Evolutionary conservation across 345 rosid species (phyloP).

Genomic region (Excoecaria agallocha): DNA sequence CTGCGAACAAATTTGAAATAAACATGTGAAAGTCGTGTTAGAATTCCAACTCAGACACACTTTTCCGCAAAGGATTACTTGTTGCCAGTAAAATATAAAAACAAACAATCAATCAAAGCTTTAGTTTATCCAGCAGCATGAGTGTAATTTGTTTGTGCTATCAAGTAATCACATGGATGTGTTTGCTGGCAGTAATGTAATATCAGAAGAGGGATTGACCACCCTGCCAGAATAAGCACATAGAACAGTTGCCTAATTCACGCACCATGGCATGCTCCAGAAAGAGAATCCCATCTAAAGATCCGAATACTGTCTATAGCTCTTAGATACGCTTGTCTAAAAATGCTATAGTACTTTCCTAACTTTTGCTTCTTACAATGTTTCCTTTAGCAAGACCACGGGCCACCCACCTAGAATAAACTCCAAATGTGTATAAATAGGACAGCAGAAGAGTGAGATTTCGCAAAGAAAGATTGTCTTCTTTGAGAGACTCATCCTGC

Average conservation of each 20-base stretch:
- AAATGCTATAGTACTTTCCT: background rate
- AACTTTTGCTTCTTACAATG: background rate
- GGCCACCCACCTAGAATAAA: conserved; percentile 69
- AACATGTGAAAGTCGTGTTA: background rate
- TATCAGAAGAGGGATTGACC: background rate
- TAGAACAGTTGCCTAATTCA: background rate
- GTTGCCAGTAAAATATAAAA: background rate
- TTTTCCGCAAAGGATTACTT: background rate
- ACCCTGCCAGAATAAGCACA: background rate
- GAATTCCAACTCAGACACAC: background rate
- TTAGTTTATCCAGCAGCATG: background rate
- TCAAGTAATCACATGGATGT: background rate
- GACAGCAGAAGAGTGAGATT: conserved; percentile 79
- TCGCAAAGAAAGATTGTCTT: conserved; percentile 72
- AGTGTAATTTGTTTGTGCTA: background rate
- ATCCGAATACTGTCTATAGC: background rate
- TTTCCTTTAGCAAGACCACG: conserved; percentile 13
- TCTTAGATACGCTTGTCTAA: background rate
- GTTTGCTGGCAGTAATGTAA: background rate
- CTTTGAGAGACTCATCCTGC: conserved; percentile 80
- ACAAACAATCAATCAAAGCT: background rate
- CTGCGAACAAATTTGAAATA: background rate
- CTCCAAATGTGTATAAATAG: conserved; percentile 71
- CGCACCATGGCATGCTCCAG: background rate
- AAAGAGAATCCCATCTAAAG: background rate